Conservation (phyloP, 2,329 filamentous ascomycete genomes). For the Cladosporium sp. region DNA sequence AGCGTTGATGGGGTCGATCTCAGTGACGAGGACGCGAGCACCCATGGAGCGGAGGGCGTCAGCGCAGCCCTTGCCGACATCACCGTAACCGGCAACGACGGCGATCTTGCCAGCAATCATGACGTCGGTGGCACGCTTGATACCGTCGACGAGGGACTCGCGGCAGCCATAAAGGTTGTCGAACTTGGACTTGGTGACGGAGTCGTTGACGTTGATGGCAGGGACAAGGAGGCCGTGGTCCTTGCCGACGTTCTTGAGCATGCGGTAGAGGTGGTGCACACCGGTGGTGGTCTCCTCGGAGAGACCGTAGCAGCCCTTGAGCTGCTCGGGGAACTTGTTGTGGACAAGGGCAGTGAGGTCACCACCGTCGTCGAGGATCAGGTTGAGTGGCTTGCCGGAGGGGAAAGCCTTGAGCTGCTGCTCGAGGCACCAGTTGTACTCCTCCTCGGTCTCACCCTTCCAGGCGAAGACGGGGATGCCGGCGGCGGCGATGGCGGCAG, state of each 20-base stretch:
- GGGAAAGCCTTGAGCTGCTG: constrained; percentile 98
- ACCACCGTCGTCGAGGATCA: constrained; percentile 98
- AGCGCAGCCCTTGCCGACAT: constrained; percentile 98
- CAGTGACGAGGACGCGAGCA: constrained; percentile 92
- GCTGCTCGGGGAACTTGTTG: constrained; percentile 97
- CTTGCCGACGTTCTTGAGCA: constrained; percentile 77
- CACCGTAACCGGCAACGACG: constrained; percentile 96
- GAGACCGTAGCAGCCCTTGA: constrained; percentile 96
- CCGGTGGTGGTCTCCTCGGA: constrained; percentile 99
- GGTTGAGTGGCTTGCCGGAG: constrained; percentile 92
- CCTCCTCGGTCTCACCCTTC: constrained; percentile 97
- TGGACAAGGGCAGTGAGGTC: constrained; percentile 95
- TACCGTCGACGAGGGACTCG: constrained; percentile 97
- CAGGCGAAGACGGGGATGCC: constrained; percentile 85
- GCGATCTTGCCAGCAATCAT: constrained; percentile 99
- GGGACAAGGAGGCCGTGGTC: constrained; percentile 75
- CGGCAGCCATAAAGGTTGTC: constrained; percentile 99
- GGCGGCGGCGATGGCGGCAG: constrained; percentile 89
- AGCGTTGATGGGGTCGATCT: constrained; percentile 99
- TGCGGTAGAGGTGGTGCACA: constrained; percentile 98
- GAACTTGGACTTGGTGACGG: constrained; percentile 99
- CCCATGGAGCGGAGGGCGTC: constrained; percentile 96
- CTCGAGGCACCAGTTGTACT: constrained; percentile 99
- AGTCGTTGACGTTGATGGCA: constrained; percentile 99
- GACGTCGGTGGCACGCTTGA: constrained; percentile 99